phyloP scores from a whole-genome alignment of 2,329 filamentous ascomycete species.

The Aureobasidium pullulans region DNA sequence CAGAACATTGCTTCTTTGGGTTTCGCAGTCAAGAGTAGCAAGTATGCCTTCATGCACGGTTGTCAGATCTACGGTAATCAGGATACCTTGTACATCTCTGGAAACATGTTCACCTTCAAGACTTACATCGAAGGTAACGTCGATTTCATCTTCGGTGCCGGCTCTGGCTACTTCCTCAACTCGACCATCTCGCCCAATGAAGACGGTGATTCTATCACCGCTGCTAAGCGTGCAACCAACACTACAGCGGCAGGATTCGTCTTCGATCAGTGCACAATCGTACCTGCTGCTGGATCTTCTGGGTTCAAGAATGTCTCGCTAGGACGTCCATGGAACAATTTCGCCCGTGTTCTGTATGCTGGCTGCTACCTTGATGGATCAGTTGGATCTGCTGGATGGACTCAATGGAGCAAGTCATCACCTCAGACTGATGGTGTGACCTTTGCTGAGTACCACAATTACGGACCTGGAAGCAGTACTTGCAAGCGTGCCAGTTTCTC shows the following conservation, averaged over 20 bases:
- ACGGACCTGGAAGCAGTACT: constrained; percentile 28
- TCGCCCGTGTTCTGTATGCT: constrained; percentile 20
- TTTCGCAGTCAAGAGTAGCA: constrained; percentile 36
- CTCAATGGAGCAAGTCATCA: constrained; percentile 24
- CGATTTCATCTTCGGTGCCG: constrained; percentile 39
- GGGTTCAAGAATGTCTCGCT: constrained; percentile 23
- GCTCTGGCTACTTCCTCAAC: constrained; percentile 38
- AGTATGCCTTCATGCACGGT: constrained; percentile 32
- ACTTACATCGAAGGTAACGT: constrained; percentile 35
- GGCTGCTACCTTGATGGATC: constrained; percentile 18
- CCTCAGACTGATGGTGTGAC: constrained; percentile 23
- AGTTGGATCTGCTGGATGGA: constrained; percentile 23
- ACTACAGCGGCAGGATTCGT: constrained; percentile 32
- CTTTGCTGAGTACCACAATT: constrained; percentile 32
- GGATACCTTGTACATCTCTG: constrained; percentile 32
- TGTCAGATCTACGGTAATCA: constrained; percentile 34
- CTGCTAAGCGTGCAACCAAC: constrained; percentile 33
- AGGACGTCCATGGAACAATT: constrained; percentile 21
- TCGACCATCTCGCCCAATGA: constrained; percentile 31
- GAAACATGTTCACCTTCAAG: constrained; percentile 34
- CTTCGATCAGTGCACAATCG: constrained; percentile 31
- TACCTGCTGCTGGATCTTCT: constrained; percentile 24
- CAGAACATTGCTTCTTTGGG: constrained; percentile 33
- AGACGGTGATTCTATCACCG: constrained; percentile 31
- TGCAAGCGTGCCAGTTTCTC: constrained; percentile 31